Percentiles rank a stretch among this genome's conserved stretches.
Evolutionary conservation across 2,329 filamentous ascomycete genomes (phyloP).

Genomic region (Penicillium sp.): DNA sequence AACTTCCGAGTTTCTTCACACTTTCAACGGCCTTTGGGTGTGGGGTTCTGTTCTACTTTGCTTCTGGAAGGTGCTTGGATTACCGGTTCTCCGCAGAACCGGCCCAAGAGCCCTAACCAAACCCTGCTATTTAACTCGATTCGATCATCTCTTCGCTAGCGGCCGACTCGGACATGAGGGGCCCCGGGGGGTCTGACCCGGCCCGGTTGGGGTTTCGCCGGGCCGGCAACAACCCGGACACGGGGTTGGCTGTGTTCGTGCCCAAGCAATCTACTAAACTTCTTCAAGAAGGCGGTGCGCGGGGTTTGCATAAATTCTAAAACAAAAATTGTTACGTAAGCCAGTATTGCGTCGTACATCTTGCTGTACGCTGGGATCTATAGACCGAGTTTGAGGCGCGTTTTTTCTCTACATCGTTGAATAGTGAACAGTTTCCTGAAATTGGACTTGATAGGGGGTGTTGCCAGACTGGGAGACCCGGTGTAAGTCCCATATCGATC

Average conservation of each 20-base stretch:
- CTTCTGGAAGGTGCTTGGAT: constrained; percentile 5
- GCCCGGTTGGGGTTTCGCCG: not conserved
- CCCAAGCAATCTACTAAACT: not conserved
- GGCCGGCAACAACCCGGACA: constrained; percentile 1
- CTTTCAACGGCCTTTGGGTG: not conserved
- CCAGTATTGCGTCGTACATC: not conserved
- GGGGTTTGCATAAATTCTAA: not conserved
- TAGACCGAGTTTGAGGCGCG: not conserved
- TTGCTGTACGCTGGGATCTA: not conserved
- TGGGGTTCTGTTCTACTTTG: constrained; percentile 1
- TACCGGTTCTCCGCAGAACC: not conserved
- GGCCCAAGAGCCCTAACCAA: not conserved
- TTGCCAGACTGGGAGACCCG: not conserved
- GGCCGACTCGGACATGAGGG: constrained; percentile 1
- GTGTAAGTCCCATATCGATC: not conserved
- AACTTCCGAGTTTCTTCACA: not conserved
- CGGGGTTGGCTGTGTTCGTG: constrained; percentile 2
- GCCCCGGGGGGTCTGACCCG: constrained; percentile 3
- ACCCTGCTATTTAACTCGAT: not conserved
- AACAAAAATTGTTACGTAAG: not conserved
- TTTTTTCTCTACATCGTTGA: not conserved
- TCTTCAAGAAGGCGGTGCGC: constrained; percentile 5
- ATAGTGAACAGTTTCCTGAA: no score
- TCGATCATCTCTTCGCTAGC: not conserved
- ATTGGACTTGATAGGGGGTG: not conserved